These are phyloP conservation scores for Blastobotrys illinoisensis DNA, from an alignment of 1,139 yeast genomes.

Conservation along the genomic window DNA sequence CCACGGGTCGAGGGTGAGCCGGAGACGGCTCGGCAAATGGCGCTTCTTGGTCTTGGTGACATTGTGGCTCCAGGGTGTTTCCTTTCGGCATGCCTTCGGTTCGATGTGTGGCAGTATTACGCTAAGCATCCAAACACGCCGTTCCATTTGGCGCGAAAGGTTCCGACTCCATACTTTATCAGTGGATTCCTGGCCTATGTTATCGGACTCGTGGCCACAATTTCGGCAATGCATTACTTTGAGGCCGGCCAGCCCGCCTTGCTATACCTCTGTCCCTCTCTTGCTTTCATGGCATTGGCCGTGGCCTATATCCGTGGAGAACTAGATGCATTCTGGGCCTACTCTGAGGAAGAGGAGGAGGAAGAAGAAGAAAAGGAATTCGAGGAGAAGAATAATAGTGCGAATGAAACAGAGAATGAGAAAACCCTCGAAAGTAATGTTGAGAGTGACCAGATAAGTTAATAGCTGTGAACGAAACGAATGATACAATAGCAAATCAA, in stretches of 20 bases:
- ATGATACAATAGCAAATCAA: no score
- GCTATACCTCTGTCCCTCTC: slow-evolving; percentile 53
- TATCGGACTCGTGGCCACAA: slow-evolving; percentile 42
- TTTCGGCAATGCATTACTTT: slow-evolving; percentile 37
- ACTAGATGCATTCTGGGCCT: slow-evolving; percentile 37
- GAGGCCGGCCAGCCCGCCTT: slow-evolving; percentile 62
- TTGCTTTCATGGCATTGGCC: slow-evolving; percentile 35
- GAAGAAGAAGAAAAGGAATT: slow-evolving; percentile 23
- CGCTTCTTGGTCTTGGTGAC: slow-evolving; percentile 54
- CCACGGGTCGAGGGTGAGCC: slow-evolving; percentile 12
- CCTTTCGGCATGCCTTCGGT: slow-evolving; percentile 46
- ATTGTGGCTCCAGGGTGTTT: slow-evolving; percentile 53
- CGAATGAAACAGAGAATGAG: neutral
- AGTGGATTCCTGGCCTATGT: slow-evolving; percentile 42
- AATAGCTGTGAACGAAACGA: no score
- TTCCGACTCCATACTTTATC: slow-evolving; percentile 44
- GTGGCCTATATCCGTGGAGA: slow-evolving; percentile 41
- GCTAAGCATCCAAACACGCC: slow-evolving; percentile 18
- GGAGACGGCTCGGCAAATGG: slow-evolving; percentile 26
- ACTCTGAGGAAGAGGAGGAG: slow-evolving; percentile 33
- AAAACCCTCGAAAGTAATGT: neutral
- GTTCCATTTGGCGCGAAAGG: slow-evolving; percentile 40
- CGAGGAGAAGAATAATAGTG: slow-evolving; percentile 12
- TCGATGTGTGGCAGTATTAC: slow-evolving; percentile 43
- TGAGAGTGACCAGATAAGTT: no score